A percentile compares a stretch with the other conserved stretches of the same genome.
phyloP scores from a whole-genome alignment of 345 rosid species.

The Aquilaria malaccensis region DNA sequence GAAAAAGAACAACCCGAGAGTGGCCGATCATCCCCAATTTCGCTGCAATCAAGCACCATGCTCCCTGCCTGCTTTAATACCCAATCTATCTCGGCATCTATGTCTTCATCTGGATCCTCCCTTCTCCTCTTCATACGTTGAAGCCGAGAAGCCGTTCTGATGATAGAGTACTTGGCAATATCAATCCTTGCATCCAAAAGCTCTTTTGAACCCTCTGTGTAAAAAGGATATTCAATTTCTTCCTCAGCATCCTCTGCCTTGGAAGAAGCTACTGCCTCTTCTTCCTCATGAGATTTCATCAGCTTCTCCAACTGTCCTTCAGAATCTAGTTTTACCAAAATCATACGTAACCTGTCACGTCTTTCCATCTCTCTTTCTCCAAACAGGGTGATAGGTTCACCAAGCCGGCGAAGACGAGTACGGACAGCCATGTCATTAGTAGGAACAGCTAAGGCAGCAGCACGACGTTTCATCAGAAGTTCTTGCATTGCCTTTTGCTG shows the following conservation, averaged over 20 bases:
- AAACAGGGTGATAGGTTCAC: slow-evolving; percentile 88
- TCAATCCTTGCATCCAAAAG: slow-evolving; percentile 66
- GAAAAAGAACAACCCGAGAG: slow-evolving; percentile 94
- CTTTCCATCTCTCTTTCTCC: slow-evolving; percentile 99
- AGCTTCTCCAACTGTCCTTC: slow-evolving; percentile 81
- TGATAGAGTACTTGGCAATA: slow-evolving; percentile 66
- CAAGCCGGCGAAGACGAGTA: slow-evolving; percentile 79
- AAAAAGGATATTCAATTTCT: slow-evolving; percentile 75
- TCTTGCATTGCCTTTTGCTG: slow-evolving; percentile 90
- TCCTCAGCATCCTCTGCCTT: slow-evolving; percentile 50
- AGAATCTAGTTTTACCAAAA: slow-evolving; percentile 81
- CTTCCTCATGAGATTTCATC: slow-evolving; percentile 85
- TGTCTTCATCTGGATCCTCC: slow-evolving; percentile 90
- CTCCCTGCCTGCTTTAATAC: slow-evolving; percentile 53
- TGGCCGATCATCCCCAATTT: slow-evolving; percentile 84
- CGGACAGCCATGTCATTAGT: slow-evolving; percentile 93
- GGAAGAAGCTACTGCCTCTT: slow-evolving; percentile 51
- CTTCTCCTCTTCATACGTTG: slow-evolving; percentile 63
- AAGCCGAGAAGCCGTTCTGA: slow-evolving; percentile 64
- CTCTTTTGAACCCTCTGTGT: slow-evolving; percentile 69
- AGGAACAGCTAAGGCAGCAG: slow-evolving; percentile 93
- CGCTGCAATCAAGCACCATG: slow-evolving; percentile 76
- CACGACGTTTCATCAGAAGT: slow-evolving; percentile 73
- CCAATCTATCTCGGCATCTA: slow-evolving; percentile 83
- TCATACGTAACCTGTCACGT: slow-evolving; percentile 74